Percentiles rank a stretch among this genome's conserved stretches.
phyloP scores from a whole-genome alignment of 768 basidiomycete species.

The Termitomyces sp. region DNA sequence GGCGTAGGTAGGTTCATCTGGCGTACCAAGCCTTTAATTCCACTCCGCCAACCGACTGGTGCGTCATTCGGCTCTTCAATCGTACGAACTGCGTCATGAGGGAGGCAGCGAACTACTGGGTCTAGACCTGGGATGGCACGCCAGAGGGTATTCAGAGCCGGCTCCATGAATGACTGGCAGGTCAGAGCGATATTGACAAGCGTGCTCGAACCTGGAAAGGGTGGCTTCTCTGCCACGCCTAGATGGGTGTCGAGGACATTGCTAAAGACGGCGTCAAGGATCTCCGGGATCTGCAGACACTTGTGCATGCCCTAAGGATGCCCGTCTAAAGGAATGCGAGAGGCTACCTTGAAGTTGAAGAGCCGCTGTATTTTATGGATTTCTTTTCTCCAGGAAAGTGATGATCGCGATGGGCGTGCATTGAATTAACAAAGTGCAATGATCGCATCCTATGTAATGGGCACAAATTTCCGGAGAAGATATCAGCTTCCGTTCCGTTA shows the following conservation, averaged over 20 bases:
- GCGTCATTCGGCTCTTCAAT: neutral
- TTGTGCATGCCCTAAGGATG: neutral
- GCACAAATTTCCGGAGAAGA: neutral
- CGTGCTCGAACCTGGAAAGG: neutral
- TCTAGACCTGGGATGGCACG: neutral
- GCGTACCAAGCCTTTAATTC: slow-evolving; percentile 3
- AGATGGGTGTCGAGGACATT: neutral
- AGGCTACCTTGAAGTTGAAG: neutral
- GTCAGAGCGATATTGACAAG: neutral
- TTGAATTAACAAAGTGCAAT: neutral
- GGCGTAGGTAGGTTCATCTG: neutral
- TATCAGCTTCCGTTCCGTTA: neutral
- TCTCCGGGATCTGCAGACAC: slow-evolving; percentile 2
- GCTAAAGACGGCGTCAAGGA: slow-evolving; percentile 3
- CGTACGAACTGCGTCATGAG: neutral
- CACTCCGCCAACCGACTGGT: neutral
- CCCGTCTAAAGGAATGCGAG: neutral
- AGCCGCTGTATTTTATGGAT: neutral
- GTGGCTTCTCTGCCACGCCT: neutral
- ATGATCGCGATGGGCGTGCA: neutral
- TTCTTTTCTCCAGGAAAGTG: no score
- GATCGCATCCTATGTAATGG: neutral
- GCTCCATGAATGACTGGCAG: slow-evolving; percentile 3
- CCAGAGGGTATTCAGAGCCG: slow-evolving; percentile 6
- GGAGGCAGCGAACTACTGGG: neutral